Evolutionary conservation across 2,329 filamentous ascomycete genomes (phyloP), one percentile per base, ranked within the genome.

Genomic region (Phoma sp.): DNA sequence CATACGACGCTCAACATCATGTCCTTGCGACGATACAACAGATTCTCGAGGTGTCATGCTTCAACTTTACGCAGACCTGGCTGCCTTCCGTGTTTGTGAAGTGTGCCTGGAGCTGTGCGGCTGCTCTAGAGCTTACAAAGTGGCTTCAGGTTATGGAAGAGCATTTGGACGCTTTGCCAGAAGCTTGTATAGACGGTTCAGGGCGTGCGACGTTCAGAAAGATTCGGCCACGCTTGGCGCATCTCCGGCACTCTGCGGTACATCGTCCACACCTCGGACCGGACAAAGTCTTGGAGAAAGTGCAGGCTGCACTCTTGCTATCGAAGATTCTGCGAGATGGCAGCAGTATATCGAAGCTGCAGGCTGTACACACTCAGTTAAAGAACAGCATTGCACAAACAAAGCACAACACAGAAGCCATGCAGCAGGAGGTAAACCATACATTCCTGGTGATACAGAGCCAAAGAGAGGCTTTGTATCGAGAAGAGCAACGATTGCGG

Each of bases 61-160:
- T 43, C 39, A 4, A 19, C 8, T 51, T 51, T 25, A 51, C 19
- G 21, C 2, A 44, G 21, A 29, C 7, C 15, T 51, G 38, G 38
- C 13, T 51, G 10, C 48, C 48, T 31, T 37, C 31, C 9, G 31
- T 40, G 8, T 39, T 51, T 21, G 25, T 19, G 7, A 12, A 27
- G 8, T 3, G 33, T 25, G 33, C 8, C 15, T 51, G 48, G 48
- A 51, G 12, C 9, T 51, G 39, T 31, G 48, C 39, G 31, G 48
- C 48, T 44, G 48, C 48, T 4, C n/a, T 51, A 9, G 48, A 51
- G 37, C 39, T 51, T 2, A 51, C 48, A 22, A 44, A 44, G 21
- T 43, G 29, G 24, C 31, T 51, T 17, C 31, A 7, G 2, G 29
- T 51, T 15, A 43, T 51, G 13, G 22, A 27, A 21, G 31, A 37